Percentiles rank a stretch among this genome's conserved stretches.
Conservation (phyloP, 2,329 filamentous ascomycete species). For the Alternaria longipes region DNA sequence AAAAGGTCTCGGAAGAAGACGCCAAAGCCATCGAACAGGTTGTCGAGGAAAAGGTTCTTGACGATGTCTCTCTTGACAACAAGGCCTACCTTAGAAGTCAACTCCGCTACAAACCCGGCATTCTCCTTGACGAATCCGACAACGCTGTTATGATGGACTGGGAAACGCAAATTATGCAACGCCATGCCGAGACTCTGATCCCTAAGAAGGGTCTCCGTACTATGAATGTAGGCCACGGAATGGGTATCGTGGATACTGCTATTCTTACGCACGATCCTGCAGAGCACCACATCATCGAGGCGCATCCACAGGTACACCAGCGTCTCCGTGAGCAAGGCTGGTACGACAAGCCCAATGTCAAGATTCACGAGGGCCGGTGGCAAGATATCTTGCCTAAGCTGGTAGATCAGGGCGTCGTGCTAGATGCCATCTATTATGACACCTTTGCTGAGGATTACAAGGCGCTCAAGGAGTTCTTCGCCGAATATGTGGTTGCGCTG, state of each 20-base stretch:
- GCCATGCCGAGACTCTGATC: conserved; percentile 74
- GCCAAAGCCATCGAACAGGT: conserved; percentile 36
- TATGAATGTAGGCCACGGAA: conserved; percentile 88
- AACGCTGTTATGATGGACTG: conserved; percentile 96
- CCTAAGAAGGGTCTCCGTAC: conserved; percentile 70
- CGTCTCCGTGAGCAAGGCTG: conserved; percentile 74
- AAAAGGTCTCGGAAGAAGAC: conserved; percentile 42
- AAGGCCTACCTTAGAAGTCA: conserved; percentile 50
- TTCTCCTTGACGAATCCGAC: conserved; percentile 74
- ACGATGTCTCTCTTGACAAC: conserved; percentile 52
- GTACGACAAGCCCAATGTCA: conserved; percentile 67
- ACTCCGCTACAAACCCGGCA: conserved; percentile 45
- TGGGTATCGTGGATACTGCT: conserved; percentile 86
- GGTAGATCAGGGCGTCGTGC: conserved; percentile 72
- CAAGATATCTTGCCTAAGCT: conserved; percentile 79
- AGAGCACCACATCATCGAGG: conserved; percentile 85
- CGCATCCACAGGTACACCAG: conserved; percentile 78
- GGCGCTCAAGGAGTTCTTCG: conserved; percentile 50
- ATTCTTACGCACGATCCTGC: conserved; percentile 74
- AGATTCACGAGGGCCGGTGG: conserved; percentile 77
- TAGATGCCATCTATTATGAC: conserved; percentile 71
- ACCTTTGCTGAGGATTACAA: conserved; percentile 52
- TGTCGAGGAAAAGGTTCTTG: conserved; percentile 37
- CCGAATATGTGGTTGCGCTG: conserved; percentile 48
- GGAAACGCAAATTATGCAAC: conserved; percentile 87